Evolutionary conservation across 1,284 basidiomycete genomes (phyloP).

Genomic region (Ceratobasidium sp.): DNA sequence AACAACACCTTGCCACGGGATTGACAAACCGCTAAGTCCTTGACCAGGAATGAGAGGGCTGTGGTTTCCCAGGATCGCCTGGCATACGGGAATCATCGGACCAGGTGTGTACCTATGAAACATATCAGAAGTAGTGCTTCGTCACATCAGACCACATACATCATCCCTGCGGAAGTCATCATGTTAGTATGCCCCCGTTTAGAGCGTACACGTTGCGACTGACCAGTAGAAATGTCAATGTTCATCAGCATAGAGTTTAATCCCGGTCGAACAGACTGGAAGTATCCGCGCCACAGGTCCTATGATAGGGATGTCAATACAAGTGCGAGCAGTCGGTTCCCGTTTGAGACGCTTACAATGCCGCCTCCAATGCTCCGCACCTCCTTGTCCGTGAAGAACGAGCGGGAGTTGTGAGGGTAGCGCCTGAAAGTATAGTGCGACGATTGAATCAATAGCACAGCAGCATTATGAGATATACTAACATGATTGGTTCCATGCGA

Average conservation of each 20-base stretch:
- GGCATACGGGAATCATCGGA: conserved; percentile 64
- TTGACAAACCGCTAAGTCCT: conserved; percentile 17
- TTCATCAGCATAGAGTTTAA: conserved; percentile 78
- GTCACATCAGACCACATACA: neutral
- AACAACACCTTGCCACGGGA: no score
- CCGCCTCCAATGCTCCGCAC: conserved; percentile 75
- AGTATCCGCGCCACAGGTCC: conserved; percentile 51
- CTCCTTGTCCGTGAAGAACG: conserved; percentile 78
- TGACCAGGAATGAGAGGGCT: conserved; percentile 66
- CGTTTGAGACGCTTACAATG: conserved; percentile 72
- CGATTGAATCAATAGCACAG: no score
- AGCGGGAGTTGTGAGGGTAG: conserved; percentile 79
- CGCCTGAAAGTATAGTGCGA: conserved; percentile 54
- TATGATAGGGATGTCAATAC: neutral
- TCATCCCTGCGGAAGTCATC: neutral
- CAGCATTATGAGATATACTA: no score
- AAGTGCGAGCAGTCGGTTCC: neutral
- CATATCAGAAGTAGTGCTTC: neutral
- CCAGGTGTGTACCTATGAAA: conserved; percentile 65
- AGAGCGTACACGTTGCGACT: conserved; percentile 49
- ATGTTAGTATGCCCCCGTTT: conserved; percentile 62
- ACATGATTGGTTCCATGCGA: conserved; percentile 76
- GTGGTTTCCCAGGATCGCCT: conserved; percentile 67
- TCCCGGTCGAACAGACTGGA: conserved; percentile 73
- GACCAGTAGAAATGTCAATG: conserved; percentile 80